Conservation (phyloP, 164 flowering plant genomes). For the Liriodendron chinense region DNA sequence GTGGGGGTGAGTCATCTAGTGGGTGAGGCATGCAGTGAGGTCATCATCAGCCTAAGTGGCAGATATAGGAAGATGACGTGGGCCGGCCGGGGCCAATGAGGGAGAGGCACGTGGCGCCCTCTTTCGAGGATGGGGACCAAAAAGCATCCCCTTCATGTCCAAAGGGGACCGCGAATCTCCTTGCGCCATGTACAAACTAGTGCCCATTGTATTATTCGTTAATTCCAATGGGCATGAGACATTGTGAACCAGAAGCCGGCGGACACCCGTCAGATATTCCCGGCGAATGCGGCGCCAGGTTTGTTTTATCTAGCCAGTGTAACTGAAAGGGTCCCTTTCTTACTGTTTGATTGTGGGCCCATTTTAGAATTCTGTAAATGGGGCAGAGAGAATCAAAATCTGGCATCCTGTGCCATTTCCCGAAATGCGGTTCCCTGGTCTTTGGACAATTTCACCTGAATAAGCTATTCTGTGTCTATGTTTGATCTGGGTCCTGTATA, state of each 20-base stretch:
- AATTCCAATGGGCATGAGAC: not conserved
- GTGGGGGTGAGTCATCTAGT: slow-evolving; percentile 5
- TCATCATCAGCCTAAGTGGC: not conserved
- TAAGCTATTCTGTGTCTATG: not conserved
- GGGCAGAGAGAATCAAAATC: slow-evolving; percentile 2
- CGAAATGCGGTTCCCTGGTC: not conserved
- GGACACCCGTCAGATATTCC: not conserved
- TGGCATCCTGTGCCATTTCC: slow-evolving; percentile 1
- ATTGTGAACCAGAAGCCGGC: not conserved
- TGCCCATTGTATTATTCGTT: not conserved
- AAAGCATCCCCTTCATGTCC: not conserved
- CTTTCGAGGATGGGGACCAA: not conserved
- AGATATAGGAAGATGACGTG: slow-evolving; percentile 6
- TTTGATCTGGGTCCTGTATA: not conserved
- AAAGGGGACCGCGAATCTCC: not conserved
- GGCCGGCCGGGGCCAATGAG: not conserved
- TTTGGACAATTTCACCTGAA: not conserved
- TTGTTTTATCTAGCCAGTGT: not conserved
- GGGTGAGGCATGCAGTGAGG: slow-evolving; percentile 7
- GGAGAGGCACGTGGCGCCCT: not conserved
- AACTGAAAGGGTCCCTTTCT: not conserved
- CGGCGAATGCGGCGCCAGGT: not conserved
- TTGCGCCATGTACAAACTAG: not conserved
- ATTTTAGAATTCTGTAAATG: not conserved
- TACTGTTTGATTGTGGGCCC: not conserved